Conservation (phyloP, 306 rosid genomes). For the Dalbergia cultrata region DNA sequence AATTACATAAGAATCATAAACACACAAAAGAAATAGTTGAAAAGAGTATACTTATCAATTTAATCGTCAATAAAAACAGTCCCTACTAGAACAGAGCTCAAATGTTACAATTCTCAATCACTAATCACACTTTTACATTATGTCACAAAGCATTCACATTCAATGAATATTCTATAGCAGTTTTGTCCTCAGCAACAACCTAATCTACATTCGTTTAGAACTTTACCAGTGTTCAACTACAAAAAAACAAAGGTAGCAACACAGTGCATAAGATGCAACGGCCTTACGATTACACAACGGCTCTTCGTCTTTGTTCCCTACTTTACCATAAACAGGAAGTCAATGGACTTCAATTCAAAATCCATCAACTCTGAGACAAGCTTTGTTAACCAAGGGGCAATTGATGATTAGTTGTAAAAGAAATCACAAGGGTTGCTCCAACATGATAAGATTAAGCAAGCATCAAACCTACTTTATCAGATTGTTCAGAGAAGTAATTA, state of each 20-base stretch:
- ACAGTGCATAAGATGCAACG: too few relatives aligned
- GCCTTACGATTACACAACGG: too few relatives aligned
- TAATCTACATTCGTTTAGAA: neutral
- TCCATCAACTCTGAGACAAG: neutral
- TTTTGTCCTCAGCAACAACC: conserved; percentile 10
- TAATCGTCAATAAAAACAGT: neutral
- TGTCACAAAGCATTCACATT: neutral
- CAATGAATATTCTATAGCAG: neutral
- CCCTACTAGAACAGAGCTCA: neutral
- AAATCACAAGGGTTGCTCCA: neutral
- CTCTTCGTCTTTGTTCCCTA: neutral
- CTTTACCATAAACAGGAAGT: neutral
- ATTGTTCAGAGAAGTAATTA: neutral
- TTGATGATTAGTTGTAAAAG: neutral
- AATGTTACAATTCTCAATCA: neutral
- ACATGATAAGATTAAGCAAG: neutral
- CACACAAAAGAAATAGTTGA: neutral
- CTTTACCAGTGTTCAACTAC: neutral
- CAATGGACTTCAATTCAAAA: neutral
- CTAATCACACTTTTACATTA: neutral
- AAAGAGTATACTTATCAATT: neutral
- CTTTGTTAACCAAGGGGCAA: neutral
- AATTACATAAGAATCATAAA: neutral
- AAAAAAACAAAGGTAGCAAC: too few relatives aligned
- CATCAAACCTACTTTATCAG: neutral